Evolutionary conservation across 768 basidiomycete species (phyloP), one percentile per base, ranked within the genome.

Genomic region (Calocera viscosa): DNA sequence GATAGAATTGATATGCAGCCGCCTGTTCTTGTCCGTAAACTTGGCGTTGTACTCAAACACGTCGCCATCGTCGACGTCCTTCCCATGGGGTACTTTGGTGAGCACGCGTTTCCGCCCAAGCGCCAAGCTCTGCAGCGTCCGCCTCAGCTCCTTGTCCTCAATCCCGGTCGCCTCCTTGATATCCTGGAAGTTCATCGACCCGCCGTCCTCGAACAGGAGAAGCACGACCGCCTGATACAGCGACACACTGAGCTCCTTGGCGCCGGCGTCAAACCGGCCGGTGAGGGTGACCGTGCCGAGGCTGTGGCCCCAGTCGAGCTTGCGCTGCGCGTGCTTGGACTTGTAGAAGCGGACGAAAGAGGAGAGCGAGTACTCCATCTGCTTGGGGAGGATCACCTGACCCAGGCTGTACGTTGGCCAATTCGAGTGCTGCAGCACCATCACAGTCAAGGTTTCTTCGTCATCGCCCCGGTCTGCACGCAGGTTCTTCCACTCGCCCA

Each of bases 1-100:
- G 63, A 99, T 95, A 24, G 94, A 90, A 73, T 94, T 95, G 78
- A 98, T 94, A 76, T 91, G 91, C 41, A 99, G 83, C 71, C 87
- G 90, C 39, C 85, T 77, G 43, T 84, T 81, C 7, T 87, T 81
- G 71, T 95, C 89, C 32, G 85, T 84, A 75, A 98, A 98, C 10
- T 84, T 84, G 33, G 82, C 78, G 74, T 97, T 96, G 79, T 88
- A 93, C 34, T 77, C 76, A 75, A 99, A 98, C 49, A 82, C 74
- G 72, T 98, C 96, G 1, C 75, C 78, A 35, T 87, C 84, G 32
- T 84, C 75, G 40, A 99, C 86, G 24, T 95, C 93, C 70, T 82
- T 84, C 5, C 92, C 90, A 0, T 75, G 74, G 0, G 95, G 93
- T 8, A 82, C 76, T 76, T 97, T 98, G 74, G 79, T 82, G 67